Conservation (phyloP, 2,329 filamentous ascomycete genomes). For the Pseudopyrenochaeta lycopersici region DNA sequence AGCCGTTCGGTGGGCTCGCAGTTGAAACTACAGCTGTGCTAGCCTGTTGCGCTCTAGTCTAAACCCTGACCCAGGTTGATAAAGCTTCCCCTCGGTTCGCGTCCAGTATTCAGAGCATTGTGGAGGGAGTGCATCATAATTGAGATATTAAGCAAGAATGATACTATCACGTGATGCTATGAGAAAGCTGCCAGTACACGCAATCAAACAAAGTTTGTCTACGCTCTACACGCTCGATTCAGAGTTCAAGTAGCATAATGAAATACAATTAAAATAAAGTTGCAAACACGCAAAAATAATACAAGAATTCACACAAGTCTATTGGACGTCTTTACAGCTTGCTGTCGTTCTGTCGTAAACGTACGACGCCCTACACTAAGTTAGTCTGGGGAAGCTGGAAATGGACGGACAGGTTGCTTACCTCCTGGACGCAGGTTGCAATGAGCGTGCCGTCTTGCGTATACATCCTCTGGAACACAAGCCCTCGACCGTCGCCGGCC, state of each 20-base stretch:
- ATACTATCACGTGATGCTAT: too few relatives aligned
- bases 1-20: background rate
- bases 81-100: background rate
- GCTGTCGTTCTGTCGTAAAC: slow-evolving; percentile 22
- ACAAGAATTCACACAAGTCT: too few relatives aligned
- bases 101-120: background rate
- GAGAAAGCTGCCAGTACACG: too few relatives aligned
- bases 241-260: too few relatives aligned
- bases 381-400: slow-evolving; percentile 5
- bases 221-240: too few relatives aligned
- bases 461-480: slow-evolving; percentile 80
- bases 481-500: slow-evolving; percentile 78
- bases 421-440: slow-evolving; percentile 84
- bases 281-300: background rate
- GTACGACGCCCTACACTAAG: slow-evolving; percentile 17
- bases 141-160: too few relatives aligned
- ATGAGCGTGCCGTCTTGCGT: slow-evolving; percentile 74
- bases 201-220: too few relatives aligned
- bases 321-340: slow-evolving; percentile 9
- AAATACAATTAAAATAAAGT: background rate
- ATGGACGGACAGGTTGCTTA: slow-evolving; percentile 27
- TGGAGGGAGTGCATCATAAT: too few relatives aligned
- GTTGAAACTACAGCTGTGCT: background rate
- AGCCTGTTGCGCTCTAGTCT: background rate
- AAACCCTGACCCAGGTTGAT: background rate